Evolutionary conservation across 192 early-diverging fungal genomes (phyloP).

Genomic region (Glomus cerebriforme): DNA sequence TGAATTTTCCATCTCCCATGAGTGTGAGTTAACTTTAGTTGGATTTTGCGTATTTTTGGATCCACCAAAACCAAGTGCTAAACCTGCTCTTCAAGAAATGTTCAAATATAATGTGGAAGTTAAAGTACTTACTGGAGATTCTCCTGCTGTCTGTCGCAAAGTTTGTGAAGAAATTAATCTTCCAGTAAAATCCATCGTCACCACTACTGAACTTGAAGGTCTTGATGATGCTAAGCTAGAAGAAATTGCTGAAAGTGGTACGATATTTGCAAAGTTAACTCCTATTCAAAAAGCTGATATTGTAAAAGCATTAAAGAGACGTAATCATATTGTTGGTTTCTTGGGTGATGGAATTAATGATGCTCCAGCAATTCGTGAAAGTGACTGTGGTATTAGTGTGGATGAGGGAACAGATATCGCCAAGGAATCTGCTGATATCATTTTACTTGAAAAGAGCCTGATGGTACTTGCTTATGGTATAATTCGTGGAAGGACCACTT

Average conservation of each 20-base stretch:
- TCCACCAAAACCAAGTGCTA: slow-evolving; percentile 49
- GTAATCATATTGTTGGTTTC: slow-evolving; percentile 47
- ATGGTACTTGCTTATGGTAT: slow-evolving; percentile 43
- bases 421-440: slow-evolving; percentile 55
- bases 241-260: slow-evolving; percentile 36
- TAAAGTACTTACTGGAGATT: slow-evolving; percentile 59
- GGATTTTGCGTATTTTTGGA: slow-evolving; percentile 53
- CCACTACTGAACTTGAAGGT: slow-evolving; percentile 41
- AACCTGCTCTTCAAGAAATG: slow-evolving; percentile 46
- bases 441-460: slow-evolving; percentile 54
- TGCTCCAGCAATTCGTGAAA: slow-evolving; percentile 49
- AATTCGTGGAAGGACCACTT: slow-evolving; percentile 46
- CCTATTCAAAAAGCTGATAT: slow-evolving; percentile 49
- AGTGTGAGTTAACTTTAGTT: slow-evolving; percentile 45
- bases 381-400: slow-evolving; percentile 56
- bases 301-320: slow-evolving; percentile 44
- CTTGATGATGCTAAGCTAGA: slow-evolving; percentile 41
- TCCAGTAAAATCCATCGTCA: slow-evolving; percentile 41
- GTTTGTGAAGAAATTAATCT: slow-evolving; percentile 52
- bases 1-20: slow-evolving; percentile 38
- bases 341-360: slow-evolving; percentile 62
- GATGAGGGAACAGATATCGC: slow-evolving; percentile 56
- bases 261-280: slow-evolving; percentile 57
- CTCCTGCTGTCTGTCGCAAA: slow-evolving; percentile 48
- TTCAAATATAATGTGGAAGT: slow-evolving; percentile 42